Evolutionary conservation across 129 eudicot genomes (phyloP).

Genomic region (Lactuca sativa): DNA sequence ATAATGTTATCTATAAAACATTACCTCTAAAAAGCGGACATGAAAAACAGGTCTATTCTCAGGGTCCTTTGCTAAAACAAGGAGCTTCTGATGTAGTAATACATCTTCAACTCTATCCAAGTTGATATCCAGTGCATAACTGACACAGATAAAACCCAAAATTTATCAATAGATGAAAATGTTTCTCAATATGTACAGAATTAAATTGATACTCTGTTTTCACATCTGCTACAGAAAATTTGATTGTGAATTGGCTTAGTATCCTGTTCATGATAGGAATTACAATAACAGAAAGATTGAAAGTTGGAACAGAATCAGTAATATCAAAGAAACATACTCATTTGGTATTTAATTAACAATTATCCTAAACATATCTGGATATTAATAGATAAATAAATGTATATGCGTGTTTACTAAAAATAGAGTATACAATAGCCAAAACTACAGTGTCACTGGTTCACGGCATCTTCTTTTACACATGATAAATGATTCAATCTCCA

Average conservation of each 20-base stretch:
- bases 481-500: slow-evolving; percentile 3
- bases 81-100: slow-evolving; percentile 80
- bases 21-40: slow-evolving; percentile 86
- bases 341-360: slow-evolving; percentile 7
- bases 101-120: slow-evolving; percentile 88
- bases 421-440: slow-evolving; percentile 4
- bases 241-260: not conserved
- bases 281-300: not conserved
- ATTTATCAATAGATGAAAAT: not conserved
- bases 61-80: slow-evolving; percentile 68
- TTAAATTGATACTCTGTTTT: not conserved
- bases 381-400: not conserved
- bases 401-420: slow-evolving; percentile 19
- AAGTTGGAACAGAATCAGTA: slow-evolving; percentile 8
- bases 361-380: slow-evolving; percentile 12
- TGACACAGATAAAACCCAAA: slow-evolving; percentile 25
- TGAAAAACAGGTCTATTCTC: slow-evolving; percentile 72
- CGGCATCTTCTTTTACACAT: slow-evolving; percentile 20
- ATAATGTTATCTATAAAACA: slow-evolving; percentile 13
- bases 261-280: slow-evolving; percentile 12
- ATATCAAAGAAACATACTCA: slow-evolving; percentile 18
- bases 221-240: slow-evolving; percentile 9
- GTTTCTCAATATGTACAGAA: slow-evolving; percentile 10
- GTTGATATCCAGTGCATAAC: slow-evolving; percentile 86
- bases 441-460: slow-evolving; percentile 11